Conservation (phyloP, 441 rosid species). For the Adansonia rubrostipa region DNA sequence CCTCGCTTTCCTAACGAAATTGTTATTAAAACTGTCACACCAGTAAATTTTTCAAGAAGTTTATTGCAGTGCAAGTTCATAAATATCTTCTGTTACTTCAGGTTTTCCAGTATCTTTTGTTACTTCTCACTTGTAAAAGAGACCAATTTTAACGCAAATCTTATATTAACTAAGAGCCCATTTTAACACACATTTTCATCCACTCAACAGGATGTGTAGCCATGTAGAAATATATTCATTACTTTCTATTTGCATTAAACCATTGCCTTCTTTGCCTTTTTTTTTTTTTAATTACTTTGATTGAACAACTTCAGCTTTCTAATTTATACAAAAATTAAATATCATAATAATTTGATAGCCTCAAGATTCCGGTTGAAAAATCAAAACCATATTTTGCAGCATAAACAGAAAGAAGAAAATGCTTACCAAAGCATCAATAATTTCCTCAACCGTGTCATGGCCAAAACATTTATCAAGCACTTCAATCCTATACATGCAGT, state of each 20-base stretch:
- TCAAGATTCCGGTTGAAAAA: background rate
- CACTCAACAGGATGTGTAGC: constrained; percentile 14
- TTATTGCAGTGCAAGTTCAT: background rate
- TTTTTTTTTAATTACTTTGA: background rate
- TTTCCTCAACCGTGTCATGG: constrained; percentile 80
- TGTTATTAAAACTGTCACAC: background rate
- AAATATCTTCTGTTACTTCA: background rate
- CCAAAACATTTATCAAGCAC: constrained; percentile 75
- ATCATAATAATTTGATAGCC: background rate
- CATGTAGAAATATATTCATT: background rate
- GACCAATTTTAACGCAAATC: background rate
- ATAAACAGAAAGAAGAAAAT: background rate
- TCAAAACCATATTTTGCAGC: background rate
- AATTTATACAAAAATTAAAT: background rate
- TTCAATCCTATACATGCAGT: constrained; percentile 53
- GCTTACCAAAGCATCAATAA: constrained; percentile 55
- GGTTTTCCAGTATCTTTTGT: background rate
- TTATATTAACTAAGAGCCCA: background rate
- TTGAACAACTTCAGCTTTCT: constrained; percentile 5
- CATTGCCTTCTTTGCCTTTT: background rate
- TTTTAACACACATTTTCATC: background rate
- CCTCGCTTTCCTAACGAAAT: constrained; percentile 63
- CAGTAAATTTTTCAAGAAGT: background rate
- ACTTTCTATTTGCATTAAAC: background rate
- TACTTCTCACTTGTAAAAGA: background rate